A percentile compares a stretch with the other conserved stretches of the same genome.
These are phyloP conservation scores for Fraxinus nigra DNA, from an alignment of 305 asterid genomes.

Conservation along the genomic window DNA sequence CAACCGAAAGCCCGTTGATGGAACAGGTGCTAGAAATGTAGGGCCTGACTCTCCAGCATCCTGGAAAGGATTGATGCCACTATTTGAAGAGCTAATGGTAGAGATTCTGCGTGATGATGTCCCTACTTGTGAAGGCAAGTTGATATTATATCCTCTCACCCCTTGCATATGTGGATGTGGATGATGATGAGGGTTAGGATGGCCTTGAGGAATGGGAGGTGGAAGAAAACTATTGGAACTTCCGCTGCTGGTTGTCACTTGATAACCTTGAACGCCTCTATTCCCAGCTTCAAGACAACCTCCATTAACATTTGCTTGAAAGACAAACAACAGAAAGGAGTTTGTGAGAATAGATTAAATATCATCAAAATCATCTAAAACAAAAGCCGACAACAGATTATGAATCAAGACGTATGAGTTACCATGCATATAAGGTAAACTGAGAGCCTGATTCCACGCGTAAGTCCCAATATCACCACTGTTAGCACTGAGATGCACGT, in stretches of 20 bases:
- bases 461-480: constrained; percentile 36
- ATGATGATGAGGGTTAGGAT: constrained; percentile 43
- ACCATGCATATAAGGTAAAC: constrained; percentile 59
- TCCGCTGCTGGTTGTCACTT: constrained; percentile 37
- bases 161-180: constrained; percentile 54
- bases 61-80: constrained; percentile 41
- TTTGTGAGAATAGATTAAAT: constrained; percentile 13
- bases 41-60: constrained; percentile 46
- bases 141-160: constrained; percentile 49
- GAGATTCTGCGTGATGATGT: constrained; percentile 49
- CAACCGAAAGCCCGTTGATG: constrained; percentile 60
- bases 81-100: constrained; percentile 30
- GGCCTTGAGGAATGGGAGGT: constrained; percentile 58
- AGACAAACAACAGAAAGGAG: constrained; percentile 8
- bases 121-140: constrained; percentile 52
- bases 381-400: not conserved
- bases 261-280: constrained; percentile 58
- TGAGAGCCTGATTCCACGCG: constrained; percentile 59
- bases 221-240: constrained; percentile 46
- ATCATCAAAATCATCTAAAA: constrained; percentile 6
- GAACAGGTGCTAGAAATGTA: constrained; percentile 55
- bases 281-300: constrained; percentile 49
- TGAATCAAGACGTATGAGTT: constrained; percentile 19
- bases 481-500: constrained; percentile 39
- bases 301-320: constrained; percentile 35